phyloP scores from a whole-genome alignment of 257 asterid species.

The Eustoma russellianum region DNA sequence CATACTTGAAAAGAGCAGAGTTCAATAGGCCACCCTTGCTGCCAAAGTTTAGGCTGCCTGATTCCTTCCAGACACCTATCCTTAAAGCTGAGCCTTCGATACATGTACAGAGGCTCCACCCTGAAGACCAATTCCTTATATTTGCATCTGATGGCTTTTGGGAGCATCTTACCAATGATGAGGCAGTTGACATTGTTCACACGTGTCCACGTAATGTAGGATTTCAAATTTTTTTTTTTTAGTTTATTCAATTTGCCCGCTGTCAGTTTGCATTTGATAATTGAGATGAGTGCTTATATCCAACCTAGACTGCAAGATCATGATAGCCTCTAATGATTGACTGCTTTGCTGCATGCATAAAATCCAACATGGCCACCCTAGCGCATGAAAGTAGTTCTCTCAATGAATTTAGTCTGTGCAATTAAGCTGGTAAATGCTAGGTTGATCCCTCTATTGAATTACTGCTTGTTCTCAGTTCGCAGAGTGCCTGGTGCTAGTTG shows the following conservation, averaged over 20 bases:
- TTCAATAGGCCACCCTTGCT: slow-evolving; percentile 56
- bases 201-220: slow-evolving; percentile 47
- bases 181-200: slow-evolving; percentile 61
- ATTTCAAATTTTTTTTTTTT: slow-evolving; percentile 8
- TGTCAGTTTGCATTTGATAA: too few relatives aligned
- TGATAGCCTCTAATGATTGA: too few relatives aligned
- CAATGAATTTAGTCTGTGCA: too few relatives aligned
- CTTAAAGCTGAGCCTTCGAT: slow-evolving; percentile 68
- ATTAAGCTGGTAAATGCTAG: too few relatives aligned
- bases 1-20: slow-evolving; percentile 63
- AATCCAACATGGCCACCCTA: too few relatives aligned
- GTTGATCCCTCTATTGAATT: too few relatives aligned
- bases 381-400: too few relatives aligned
- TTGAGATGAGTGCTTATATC: too few relatives aligned
- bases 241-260: not conserved
- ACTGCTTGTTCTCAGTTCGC: not conserved
- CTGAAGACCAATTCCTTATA: slow-evolving; percentile 66
- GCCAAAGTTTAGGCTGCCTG: slow-evolving; percentile 54
- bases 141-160: slow-evolving; percentile 80
- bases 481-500: not conserved
- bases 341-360: too few relatives aligned
- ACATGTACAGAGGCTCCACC: slow-evolving; percentile 39
- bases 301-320: too few relatives aligned
- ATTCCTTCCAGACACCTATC: slow-evolving; percentile 57
- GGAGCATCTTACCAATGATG: slow-evolving; percentile 83